Base-by-base conservation (phyloP, 2,329 filamentous ascomycete species). In the Cordyceps farinosa region DNA sequence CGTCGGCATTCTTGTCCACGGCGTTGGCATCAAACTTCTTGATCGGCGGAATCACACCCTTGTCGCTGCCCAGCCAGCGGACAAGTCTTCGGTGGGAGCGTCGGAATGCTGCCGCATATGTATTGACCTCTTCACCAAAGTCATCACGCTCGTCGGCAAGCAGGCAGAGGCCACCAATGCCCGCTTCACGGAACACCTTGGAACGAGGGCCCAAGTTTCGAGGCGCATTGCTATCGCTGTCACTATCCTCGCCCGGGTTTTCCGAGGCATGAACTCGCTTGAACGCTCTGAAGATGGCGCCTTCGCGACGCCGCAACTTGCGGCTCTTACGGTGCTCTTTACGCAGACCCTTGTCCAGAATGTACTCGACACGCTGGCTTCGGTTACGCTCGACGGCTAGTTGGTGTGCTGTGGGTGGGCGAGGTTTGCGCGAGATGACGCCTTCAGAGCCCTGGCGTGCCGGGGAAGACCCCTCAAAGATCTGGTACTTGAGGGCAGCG, bases 341-440 rank as follows among this genome's bases (percentile, higher is more conserved):
- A 55, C 89, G 85, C 40, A 94, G 78, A 36, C 89, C 88, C n/a
- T 88, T 86, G 68, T 91, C 88, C 17, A 95, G 83, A 58, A 92
- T 90, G 69, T 92, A 89, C 70, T 92, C 89, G n/a, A 94, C 90
- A 6, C 90, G 87, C 70, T 91, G 86, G 65, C 86, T 89, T 22
- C 91, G 83, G 74, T 93, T 92, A 62, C 88, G 84, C 73, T 92
- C 90, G 1, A 95, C 89, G 0, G 90, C 90, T 45, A 92, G 79
- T 75, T 95, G 91, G 74, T 95, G 91, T 42, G 90, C 89, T 0
- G 91, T 95, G 0, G 91, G 85, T 3, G 90, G 90, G 1, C 91
- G 84, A 9, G 88, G 87, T 71, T 92, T 88, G 63, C 85, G 79
- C 27, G 80, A 79, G 44, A 81, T 77, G n/a, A 84, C 80, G 15